phyloP scores from a whole-genome alignment of 164 flowering plant species.

The Magnolia changhungtana region DNA sequence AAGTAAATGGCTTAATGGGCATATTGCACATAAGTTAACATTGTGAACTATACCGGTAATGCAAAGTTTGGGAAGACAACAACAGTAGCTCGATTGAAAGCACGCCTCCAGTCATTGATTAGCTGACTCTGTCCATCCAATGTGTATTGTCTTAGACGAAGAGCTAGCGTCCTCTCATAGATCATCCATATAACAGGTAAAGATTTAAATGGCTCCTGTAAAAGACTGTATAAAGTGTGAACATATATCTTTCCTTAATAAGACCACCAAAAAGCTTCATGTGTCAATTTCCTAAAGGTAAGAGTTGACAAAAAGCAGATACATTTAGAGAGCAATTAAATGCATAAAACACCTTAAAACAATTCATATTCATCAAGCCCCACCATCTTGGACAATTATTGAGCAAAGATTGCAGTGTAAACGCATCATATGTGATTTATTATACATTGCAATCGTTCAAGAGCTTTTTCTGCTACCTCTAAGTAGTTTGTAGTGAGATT shows the following conservation, averaged over 20 bases:
- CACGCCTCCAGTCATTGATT: slow-evolving; percentile 71
- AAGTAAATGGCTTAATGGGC: not conserved
- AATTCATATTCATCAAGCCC: not conserved
- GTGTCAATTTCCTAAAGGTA: not conserved
- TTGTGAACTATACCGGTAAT: slow-evolving; percentile 63
- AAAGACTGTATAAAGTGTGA: slow-evolving; percentile 61
- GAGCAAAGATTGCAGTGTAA: not conserved
- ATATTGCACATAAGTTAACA: not conserved
- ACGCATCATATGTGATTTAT: no score
- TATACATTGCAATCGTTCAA: no score
- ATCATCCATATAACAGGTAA: slow-evolving; percentile 85
- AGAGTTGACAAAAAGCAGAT: not conserved
- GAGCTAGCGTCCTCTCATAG: slow-evolving; percentile 64
- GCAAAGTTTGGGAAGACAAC: slow-evolving; percentile 80
- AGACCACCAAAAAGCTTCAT: not conserved
- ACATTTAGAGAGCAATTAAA: not conserved
- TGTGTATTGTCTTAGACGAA: slow-evolving; percentile 48
- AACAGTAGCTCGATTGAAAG: slow-evolving; percentile 75
- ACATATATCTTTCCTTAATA: slow-evolving; percentile 8
- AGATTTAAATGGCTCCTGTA: slow-evolving; percentile 95
- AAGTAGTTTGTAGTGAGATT: no score
- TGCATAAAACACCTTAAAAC: not conserved
- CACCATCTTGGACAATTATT: not conserved
- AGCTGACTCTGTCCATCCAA: slow-evolving; percentile 58
- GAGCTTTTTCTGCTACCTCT: no score